These are phyloP conservation scores for Cynanchum wilfordii DNA, from an alignment of 257 asterid species.

Conservation along the genomic window DNA sequence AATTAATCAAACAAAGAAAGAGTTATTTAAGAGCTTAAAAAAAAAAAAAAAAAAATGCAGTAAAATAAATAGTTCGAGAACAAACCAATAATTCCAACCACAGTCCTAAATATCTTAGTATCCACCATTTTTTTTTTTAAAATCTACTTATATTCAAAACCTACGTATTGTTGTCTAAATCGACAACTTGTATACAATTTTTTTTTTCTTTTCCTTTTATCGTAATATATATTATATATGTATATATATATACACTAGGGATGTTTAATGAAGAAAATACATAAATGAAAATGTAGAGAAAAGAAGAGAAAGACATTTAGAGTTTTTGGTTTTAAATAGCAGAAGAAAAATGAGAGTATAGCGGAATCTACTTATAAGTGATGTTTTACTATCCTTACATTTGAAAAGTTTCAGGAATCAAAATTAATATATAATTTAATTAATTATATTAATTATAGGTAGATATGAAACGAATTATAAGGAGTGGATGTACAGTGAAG, in stretches of 20 bases:
- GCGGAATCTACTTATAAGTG: not conserved
- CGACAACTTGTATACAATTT: not conserved
- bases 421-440: not conserved
- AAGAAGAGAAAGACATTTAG: too few relatives aligned
- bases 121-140: not conserved
- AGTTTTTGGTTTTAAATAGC: too few relatives aligned
- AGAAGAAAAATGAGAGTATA: not conserved
- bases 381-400: not conserved
- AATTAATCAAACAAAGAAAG: too few relatives aligned
- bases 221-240: too few relatives aligned
- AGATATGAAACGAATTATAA: not conserved
- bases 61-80: not conserved
- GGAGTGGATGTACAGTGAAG: not conserved
- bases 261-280: too few relatives aligned
- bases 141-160: not conserved
- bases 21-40: not conserved
- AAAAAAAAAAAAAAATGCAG: not conserved
- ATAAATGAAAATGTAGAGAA: too few relatives aligned
- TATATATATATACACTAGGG: too few relatives aligned
- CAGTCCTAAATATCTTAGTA: not conserved
- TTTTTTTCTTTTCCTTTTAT: not conserved
- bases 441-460: not conserved
- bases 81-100: slow-evolving; percentile 1
- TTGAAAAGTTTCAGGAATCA: not conserved
- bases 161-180: too few relatives aligned